Evolutionary conservation across 73 alveolate genomes (phyloP).

Genomic region (Symbiodinium natans): DNA sequence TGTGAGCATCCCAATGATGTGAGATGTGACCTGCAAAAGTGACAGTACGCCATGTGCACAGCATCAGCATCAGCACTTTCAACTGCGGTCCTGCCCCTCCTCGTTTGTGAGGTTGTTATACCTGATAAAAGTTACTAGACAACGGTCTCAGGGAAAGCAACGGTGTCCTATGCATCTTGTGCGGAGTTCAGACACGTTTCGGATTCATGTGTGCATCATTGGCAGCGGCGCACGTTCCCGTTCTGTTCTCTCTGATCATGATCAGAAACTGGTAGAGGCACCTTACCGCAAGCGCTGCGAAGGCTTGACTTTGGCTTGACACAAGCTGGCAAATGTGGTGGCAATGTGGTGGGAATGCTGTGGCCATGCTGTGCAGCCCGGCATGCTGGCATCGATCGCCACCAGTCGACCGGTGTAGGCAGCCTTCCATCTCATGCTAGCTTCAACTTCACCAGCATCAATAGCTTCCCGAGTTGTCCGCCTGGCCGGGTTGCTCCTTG

Average conservation of each 20-base stretch:
- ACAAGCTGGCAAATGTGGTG: neutral
- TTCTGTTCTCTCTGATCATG: conserved; percentile 94
- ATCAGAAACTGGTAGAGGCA: conserved; percentile 97
- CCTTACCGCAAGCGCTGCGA: neutral
- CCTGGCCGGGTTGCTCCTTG: conserved; percentile 94
- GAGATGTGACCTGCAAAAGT: conserved; percentile 95
- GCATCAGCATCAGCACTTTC: neutral
- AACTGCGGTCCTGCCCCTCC: conserved; percentile 81
- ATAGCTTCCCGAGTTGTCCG: neutral
- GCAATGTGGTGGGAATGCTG: neutral
- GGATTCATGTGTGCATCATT: too few relatives aligned
- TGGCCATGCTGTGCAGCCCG: neutral
- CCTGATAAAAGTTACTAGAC: conserved; percentile 18
- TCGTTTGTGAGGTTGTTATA: conserved; percentile 86
- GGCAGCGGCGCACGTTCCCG: conserved; percentile 94
- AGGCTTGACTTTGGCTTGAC: neutral
- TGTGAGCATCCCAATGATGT: conserved; percentile 96
- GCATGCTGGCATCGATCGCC: conserved; percentile 97
- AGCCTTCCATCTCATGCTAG: neutral
- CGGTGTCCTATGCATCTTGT: too few relatives aligned
- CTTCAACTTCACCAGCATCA: neutral
- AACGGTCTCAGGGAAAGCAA: too few relatives aligned
- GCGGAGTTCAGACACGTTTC: too few relatives aligned
- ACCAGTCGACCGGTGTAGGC: conserved; percentile 96
- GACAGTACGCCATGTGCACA: neutral